A percentile compares a stretch with the other conserved stretches of the same genome.
Conservation (phyloP, 2,329 filamentous ascomycete genomes). For the Alternaria metachromatica region DNA sequence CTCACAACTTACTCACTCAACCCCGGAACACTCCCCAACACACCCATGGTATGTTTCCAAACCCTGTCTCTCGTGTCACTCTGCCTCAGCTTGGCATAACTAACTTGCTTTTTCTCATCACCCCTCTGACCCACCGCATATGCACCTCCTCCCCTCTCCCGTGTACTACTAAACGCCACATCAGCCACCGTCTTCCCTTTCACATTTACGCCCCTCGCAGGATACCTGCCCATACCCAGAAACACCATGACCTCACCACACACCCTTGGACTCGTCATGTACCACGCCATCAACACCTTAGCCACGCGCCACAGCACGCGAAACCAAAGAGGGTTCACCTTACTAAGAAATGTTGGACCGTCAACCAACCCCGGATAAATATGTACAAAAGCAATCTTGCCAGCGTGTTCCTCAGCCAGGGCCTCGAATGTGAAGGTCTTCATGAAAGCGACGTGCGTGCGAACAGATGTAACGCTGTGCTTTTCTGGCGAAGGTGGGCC, state of each 20-base stretch:
- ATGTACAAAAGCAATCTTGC: slow-evolving; percentile 40
- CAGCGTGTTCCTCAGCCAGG: slow-evolving; percentile 30
- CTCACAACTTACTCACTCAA: background rate
- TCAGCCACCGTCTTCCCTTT: background rate
- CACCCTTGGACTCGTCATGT: slow-evolving; percentile 29
- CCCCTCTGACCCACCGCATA: slow-evolving; percentile 34
- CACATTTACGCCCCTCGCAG: slow-evolving; percentile 25
- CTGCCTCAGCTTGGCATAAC: slow-evolving; percentile 25
- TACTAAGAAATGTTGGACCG: slow-evolving; percentile 33
- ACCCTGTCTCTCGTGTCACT: slow-evolving; percentile 37
- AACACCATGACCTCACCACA: slow-evolving; percentile 45
- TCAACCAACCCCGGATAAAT: slow-evolving; percentile 44
- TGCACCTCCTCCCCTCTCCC: slow-evolving; percentile 32
- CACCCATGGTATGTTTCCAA: slow-evolving; percentile 40
- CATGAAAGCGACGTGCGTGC: slow-evolving; percentile 42
- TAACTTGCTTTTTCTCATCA: slow-evolving; percentile 25
- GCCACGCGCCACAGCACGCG: slow-evolving; percentile 32
- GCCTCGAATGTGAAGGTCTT: slow-evolving; percentile 39
- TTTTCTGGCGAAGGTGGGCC: slow-evolving; percentile 24
- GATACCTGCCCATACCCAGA: slow-evolving; percentile 31
- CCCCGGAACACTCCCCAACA: background rate
- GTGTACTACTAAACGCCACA: slow-evolving; percentile 28
- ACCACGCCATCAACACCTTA: slow-evolving; percentile 31
- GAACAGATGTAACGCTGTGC: slow-evolving; percentile 37
- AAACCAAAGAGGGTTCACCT: slow-evolving; percentile 39